phyloP scores from a whole-genome alignment of 768 basidiomycete genomes.

The Crassisporium funariophilum region DNA sequence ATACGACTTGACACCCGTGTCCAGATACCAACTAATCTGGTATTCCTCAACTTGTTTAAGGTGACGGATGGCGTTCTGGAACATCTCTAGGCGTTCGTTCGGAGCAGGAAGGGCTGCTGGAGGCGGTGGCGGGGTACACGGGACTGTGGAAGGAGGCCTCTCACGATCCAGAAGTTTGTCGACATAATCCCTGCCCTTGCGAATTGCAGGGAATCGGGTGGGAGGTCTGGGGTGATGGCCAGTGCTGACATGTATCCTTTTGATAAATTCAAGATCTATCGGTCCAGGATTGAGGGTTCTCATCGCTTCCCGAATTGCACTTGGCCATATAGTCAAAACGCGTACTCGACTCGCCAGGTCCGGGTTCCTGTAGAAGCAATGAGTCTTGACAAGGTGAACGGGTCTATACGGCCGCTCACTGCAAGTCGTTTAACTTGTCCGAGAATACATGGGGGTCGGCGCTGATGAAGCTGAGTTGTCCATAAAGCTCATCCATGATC shows the following conservation, averaged over 20 bases:
- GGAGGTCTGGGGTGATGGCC: constrained; percentile 1
- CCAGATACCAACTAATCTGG: constrained; percentile 25
- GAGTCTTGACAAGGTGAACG: not conserved
- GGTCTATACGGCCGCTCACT: constrained; percentile 27
- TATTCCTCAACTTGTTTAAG: constrained; percentile 22
- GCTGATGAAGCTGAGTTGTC: constrained; percentile 26
- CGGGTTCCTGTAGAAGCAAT: constrained; percentile 11
- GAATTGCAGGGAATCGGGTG: constrained; percentile 11
- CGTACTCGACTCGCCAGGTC: constrained; percentile 23
- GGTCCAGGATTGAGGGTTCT: constrained; percentile 10
- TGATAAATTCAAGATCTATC: not conserved
- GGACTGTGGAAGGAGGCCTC: constrained; percentile 8
- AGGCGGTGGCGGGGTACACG: not conserved
- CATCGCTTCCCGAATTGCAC: constrained; percentile 26
- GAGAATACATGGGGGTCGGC: constrained; percentile 19
- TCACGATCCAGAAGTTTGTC: constrained; percentile 17
- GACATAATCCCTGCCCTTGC: constrained; percentile 17
- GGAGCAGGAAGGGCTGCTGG: constrained; percentile 10
- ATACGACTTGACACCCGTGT: constrained; percentile 16
- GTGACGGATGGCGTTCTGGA: constrained; percentile 13
- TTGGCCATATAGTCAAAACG: constrained; percentile 28
- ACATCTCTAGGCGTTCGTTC: constrained; percentile 15
- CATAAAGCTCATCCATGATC: constrained; percentile 27
- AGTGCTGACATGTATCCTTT: not conserved
- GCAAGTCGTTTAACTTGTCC: constrained; percentile 19